Base-by-base conservation (phyloP, 83 land plant species). In the Isoetes engelmannii region DNA sequence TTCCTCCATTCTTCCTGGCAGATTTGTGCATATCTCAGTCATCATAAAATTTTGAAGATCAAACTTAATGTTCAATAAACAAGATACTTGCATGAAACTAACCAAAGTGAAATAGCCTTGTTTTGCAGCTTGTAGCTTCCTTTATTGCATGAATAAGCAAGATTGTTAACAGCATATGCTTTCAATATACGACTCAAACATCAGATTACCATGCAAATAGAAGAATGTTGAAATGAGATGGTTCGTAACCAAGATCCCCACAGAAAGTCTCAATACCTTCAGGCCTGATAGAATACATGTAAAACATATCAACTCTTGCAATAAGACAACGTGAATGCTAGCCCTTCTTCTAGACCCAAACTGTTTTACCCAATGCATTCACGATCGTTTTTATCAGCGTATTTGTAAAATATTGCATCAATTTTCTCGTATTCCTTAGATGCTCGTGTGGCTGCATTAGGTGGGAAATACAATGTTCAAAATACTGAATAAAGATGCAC, bases 1-100 rank as follows among this genome's bases (percentile, higher is more conserved):
- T 74, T 78, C 44, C 87, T 79, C 98, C 98, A 93, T 67, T 93
- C 98, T 28, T 93, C 96, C 92, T 90, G 79, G 28, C 45, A 41
- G 21, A 72, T 10, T 21, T 13, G 21, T 8, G 7, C 9, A 41
- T n/a, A 15, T 61, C 15, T 15, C 15, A 15, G 12, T 10, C 47
- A 19, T 53, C 48, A 21, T 19, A 59, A 46, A 10, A 72, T 13
- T 50, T 50, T 65, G 42, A 10, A 28, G 21, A 72, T 64, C 10
- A 48, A 45, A 75, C 28, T n/a, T 44, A 46, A 50, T 28, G 9
- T 42, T 42, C 62, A 55, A 68, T 5, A 54, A 57, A 46, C 46
- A 42, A 12, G 15, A 13, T 51, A 43, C 45, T 44, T n/a, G 8
- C 41, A 65, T 63, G 21, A 67, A 21, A 64, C 88, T 72, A 78